A percentile compares a stretch with the other conserved stretches of the same genome.
Conservation (phyloP, 2,329 filamentous ascomycete genomes). For the Piedraia hortae region DNA sequence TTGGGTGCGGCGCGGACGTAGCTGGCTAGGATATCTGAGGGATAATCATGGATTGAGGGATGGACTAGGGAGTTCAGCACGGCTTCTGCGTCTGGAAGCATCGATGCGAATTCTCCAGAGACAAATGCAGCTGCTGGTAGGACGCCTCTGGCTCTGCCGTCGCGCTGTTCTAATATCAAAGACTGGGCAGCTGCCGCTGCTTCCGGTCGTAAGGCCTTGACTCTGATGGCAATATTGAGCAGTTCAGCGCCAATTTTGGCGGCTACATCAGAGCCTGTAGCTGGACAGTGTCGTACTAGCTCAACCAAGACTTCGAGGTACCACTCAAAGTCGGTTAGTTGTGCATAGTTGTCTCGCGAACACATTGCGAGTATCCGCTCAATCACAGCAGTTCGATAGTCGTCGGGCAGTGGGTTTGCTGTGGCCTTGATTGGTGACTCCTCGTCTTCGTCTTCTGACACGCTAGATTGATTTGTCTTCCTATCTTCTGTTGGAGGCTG, state of each 20-base stretch:
- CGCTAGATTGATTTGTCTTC: no score
- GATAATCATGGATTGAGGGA: conserved; percentile 26
- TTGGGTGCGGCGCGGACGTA: conserved; percentile 70
- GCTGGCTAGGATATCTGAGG: conserved; percentile 42
- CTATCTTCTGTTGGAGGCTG: conserved; percentile 26
- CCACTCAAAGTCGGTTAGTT: conserved; percentile 84
- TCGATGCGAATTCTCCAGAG: conserved; percentile 61
- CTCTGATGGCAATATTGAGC: conserved; percentile 73
- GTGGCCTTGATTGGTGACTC: conserved; percentile 25
- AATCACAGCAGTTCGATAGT: conserved; percentile 66
- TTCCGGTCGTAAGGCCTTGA: conserved; percentile 52
- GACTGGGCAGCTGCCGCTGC: conserved; percentile 61
- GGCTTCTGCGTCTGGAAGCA: conserved; percentile 40
- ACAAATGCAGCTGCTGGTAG: conserved; percentile 61
- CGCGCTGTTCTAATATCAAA: conserved; percentile 34
- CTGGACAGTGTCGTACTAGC: conserved; percentile 40
- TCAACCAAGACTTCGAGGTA: conserved; percentile 78
- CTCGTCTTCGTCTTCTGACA: conserved; percentile 31
- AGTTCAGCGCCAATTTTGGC: conserved; percentile 59
- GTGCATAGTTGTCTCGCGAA: conserved; percentile 61
- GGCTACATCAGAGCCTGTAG: conserved; percentile 26
- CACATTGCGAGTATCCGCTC: conserved; percentile 68
- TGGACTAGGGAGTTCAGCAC: conserved; percentile 51
- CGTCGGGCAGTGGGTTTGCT: conserved; percentile 44
- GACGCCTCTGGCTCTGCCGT: conserved; percentile 30